Evolutionary conservation across 1,284 basidiomycete genomes (phyloP).

Genomic region (Ustilago curta): DNA sequence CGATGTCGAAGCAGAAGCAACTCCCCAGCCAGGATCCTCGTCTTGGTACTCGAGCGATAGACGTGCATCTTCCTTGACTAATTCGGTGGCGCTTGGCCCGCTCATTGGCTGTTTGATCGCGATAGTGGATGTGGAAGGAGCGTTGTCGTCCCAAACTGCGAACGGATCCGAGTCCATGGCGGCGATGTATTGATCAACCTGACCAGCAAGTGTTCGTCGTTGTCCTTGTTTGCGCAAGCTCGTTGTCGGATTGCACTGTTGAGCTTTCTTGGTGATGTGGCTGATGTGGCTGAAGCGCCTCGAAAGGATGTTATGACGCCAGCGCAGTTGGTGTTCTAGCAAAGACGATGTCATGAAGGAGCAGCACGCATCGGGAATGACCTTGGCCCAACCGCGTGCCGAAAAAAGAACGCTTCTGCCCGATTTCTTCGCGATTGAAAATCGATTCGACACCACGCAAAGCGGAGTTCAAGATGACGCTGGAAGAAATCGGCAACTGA

Average conservation of each 20-base stretch:
- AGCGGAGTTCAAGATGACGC: conserved; percentile 7
- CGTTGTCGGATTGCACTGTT: neutral
- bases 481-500: conserved; percentile 8
- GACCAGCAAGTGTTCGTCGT: too few species aligned
- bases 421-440: neutral
- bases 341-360: neutral
- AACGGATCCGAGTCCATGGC: conserved; percentile 50
- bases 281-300: neutral
- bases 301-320: neutral
- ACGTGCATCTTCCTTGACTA: conserved; percentile 7
- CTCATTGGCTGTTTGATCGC: neutral
- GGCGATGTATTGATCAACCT: too few species aligned
- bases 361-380: neutral
- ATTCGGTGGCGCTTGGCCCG: neutral
- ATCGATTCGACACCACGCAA: conserved; percentile 9
- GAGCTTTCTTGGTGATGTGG: neutral
- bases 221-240: neutral
- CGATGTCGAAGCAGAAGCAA: conserved; percentile 20
- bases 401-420: conserved; percentile 6
- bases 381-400: conserved; percentile 35
- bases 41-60: conserved; percentile 31
- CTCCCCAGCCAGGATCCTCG: conserved; percentile 48
- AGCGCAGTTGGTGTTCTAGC: conserved; percentile 1
- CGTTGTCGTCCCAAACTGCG: conserved; percentile 45
- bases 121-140: conserved; percentile 8